Conservation (phyloP, 2,329 filamentous ascomycete genomes). For the Colletotrichum siamense region DNA sequence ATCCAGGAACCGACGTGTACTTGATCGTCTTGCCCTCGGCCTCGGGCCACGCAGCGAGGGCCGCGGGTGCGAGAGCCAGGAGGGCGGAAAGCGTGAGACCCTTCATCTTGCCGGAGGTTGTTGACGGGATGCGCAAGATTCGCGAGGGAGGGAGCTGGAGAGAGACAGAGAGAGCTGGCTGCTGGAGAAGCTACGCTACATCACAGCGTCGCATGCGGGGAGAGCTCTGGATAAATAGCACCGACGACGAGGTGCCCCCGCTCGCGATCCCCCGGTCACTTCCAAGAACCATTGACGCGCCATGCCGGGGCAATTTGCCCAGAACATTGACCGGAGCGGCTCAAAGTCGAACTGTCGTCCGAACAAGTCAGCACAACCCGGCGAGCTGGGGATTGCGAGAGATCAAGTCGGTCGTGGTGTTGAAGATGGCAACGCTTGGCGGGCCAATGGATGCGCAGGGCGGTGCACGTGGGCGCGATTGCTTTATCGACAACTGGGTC, state of each 20-base stretch:
- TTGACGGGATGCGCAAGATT: not conserved
- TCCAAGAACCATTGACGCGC: conserved; percentile 13
- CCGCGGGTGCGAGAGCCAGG: conserved; percentile 31
- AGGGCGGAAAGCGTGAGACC: conserved; percentile 30
- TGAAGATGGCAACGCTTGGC: not conserved
- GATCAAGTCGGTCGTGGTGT: not conserved
- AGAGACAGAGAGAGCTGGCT: not conserved
- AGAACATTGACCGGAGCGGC: conserved; percentile 1
- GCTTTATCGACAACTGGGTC: not conserved
- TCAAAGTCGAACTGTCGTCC: conserved; percentile 12
- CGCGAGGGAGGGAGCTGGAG: not conserved
- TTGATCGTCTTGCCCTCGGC: conserved; percentile 51
- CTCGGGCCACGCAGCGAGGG: conserved; percentile 35
- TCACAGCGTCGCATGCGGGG: conserved; percentile 4
- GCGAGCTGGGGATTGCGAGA: not conserved
- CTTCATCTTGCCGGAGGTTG: conserved; percentile 36
- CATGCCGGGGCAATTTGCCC: conserved; percentile 18
- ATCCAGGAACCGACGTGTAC: conserved; percentile 65
- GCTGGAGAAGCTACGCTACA: not conserved
- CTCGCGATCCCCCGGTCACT: not conserved
- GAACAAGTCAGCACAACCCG: not conserved
- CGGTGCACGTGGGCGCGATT: conserved; percentile 25
- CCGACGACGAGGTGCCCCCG: not conserved
- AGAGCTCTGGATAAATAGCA: conserved; percentile 16
- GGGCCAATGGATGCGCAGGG: conserved; percentile 35